Percentiles rank a stretch among this genome's conserved stretches.
These are phyloP conservation scores for Diospyros kaki DNA, from an alignment of 148 eudicot genomes.

Conservation along the genomic window DNA sequence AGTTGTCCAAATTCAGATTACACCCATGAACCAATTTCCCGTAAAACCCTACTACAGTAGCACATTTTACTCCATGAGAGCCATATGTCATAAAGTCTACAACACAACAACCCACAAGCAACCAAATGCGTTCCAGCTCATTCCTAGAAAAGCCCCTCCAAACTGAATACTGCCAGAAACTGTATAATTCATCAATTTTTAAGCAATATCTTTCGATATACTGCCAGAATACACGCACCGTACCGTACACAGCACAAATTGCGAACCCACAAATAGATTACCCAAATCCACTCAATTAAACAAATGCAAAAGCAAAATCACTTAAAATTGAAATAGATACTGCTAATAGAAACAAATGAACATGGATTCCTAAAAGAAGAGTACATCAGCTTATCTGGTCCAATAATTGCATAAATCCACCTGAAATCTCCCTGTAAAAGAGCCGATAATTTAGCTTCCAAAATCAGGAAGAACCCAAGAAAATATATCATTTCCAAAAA, in stretches of 20 bases:
- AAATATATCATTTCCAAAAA: no score
- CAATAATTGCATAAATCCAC: conserved; percentile 1
- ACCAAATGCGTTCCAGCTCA: conserved; percentile 1
- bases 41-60: not conserved
- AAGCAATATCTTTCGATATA: not conserved
- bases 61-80: conserved; percentile 6
- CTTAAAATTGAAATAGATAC: not conserved
- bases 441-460: conserved; percentile 4
- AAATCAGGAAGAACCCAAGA: not conserved
- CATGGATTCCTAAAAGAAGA: conserved; percentile 1
- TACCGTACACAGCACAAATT: not conserved
- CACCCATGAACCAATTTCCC: not conserved
- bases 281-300: conserved; percentile 6
- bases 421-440: not conserved
- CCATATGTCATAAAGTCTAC: not conserved
- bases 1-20: not conserved
- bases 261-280: not conserved
- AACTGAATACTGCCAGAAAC: not conserved
- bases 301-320: conserved; percentile 4
- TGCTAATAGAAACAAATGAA: not conserved
- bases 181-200: not conserved
- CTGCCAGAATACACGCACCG: conserved; percentile 5
- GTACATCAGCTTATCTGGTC: conserved; percentile 9
- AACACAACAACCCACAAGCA: not conserved
- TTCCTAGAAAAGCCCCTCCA: not conserved